Evolutionary conservation across 1,139 yeast genomes (phyloP).

Genomic region (Nakaseomyces uthaithaninus): DNA sequence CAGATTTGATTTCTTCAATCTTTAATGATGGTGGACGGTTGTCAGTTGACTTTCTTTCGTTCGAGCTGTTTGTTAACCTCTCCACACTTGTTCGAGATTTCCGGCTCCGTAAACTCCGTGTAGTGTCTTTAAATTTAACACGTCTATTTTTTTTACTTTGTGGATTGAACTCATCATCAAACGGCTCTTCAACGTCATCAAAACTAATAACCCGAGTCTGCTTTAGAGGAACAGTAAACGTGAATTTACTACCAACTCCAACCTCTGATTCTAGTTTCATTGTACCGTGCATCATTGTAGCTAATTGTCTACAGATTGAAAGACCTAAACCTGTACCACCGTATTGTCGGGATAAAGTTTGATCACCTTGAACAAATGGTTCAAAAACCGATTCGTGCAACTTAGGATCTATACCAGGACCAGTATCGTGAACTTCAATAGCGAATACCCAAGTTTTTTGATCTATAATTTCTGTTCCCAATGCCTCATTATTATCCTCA

Average conservation of each 20-base stretch:
- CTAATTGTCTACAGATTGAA: constrained; percentile 85
- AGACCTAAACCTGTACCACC: constrained; percentile 96
- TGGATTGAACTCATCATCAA: constrained; percentile 42
- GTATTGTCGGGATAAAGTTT: constrained; percentile 79
- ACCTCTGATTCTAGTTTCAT: constrained; percentile 58
- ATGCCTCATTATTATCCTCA: constrained; percentile 19
- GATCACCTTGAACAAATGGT: constrained; percentile 96
- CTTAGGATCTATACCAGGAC: constrained; percentile 81
- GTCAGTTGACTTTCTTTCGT: neutral
- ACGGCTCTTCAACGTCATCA: constrained; percentile 30
- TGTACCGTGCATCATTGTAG: constrained; percentile 81
- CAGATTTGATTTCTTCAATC: constrained; percentile 2
- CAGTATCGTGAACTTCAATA: constrained; percentile 78
- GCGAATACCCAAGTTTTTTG: constrained; percentile 36
- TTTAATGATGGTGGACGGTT: neutral
- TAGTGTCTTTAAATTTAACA: constrained; percentile 33
- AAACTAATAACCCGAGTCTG: constrained; percentile 55
- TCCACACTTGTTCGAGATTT: constrained; percentile 4
- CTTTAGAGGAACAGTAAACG: constrained; percentile 67
- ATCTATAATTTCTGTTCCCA: constrained; percentile 16
- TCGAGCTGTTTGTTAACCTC: neutral
- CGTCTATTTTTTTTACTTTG: constrained; percentile 36
- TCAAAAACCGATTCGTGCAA: constrained; percentile 82
- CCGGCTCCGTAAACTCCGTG: constrained; percentile 5
- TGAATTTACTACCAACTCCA: constrained; percentile 76